phyloP scores from a whole-genome alignment of 176 grass and related monocot genomes.

The Typha latifolia region DNA sequence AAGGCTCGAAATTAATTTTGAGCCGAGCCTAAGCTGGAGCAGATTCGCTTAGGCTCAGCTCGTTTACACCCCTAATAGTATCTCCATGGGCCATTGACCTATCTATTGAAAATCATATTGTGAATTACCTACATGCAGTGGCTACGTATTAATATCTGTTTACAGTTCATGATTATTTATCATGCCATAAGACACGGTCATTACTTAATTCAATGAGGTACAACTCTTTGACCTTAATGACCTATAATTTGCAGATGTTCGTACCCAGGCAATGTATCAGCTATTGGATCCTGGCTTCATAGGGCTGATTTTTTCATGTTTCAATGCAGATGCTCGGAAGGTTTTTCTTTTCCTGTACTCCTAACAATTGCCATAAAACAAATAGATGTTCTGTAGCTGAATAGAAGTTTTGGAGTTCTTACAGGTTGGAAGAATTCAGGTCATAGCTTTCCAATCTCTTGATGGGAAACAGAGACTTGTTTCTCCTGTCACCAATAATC shows the following conservation, averaged over 20 bases:
- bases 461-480: conserved; percentile 39
- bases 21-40: no score
- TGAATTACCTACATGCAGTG: not conserved
- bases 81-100: no score
- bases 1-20: no score
- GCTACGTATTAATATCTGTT: not conserved
- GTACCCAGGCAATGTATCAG: conserved; percentile 93
- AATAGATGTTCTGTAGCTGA: not conserved
- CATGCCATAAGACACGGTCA: not conserved
- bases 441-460: conserved; percentile 83
- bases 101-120: no score
- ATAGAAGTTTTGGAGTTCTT: not conserved
- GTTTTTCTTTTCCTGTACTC: conserved; percentile 15
- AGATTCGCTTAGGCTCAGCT: no score
- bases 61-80: no score
- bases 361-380: not conserved
- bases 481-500: conserved; percentile 25
- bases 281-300: conserved; percentile 78
- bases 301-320: conserved; percentile 94
- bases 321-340: conserved; percentile 89
- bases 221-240: conserved; percentile 6
- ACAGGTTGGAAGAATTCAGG: conserved; percentile 87
- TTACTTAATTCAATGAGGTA: not conserved
- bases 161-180: not conserved
- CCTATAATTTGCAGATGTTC: conserved; percentile 62